Percentiles rank a stretch among this genome's conserved stretches.
phyloP scores from a whole-genome alignment of 768 basidiomycete species.

The Pholiota conissans region DNA sequence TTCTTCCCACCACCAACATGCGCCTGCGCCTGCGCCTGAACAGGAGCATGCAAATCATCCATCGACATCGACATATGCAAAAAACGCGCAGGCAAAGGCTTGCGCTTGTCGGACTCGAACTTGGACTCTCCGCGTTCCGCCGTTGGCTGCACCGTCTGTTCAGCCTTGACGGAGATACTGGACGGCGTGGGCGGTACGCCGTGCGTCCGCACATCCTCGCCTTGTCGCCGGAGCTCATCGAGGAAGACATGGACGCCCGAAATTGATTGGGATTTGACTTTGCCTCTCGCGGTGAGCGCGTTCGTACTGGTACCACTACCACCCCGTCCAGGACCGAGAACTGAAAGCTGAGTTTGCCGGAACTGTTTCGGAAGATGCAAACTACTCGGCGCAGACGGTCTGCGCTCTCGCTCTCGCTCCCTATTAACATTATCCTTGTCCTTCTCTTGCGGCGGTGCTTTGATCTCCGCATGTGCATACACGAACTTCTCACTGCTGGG shows the following conservation, averaged over 20 bases:
- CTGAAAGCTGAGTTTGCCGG: background rate
- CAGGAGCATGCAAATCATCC: background rate
- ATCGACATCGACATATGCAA: background rate
- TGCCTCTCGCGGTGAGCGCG: too few species aligned
- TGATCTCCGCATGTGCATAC: background rate
- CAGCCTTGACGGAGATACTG: too few species aligned
- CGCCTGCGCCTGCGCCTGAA: background rate
- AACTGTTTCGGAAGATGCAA: constrained; percentile 8
- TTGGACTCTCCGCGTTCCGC: too few species aligned
- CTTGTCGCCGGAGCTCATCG: background rate
- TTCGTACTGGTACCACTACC: background rate
- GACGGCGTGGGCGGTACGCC: background rate
- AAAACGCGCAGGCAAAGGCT: background rate
- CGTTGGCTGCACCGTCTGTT: too few species aligned
- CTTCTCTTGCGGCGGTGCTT: background rate
- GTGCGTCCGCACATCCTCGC: background rate
- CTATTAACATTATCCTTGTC: too few species aligned
- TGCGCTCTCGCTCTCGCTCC: constrained; percentile 13
- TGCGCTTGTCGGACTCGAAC: background rate
- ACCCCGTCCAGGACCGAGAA: background rate
- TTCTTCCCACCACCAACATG: too few species aligned
- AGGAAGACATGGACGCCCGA: background rate
- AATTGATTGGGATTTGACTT: too few species aligned
- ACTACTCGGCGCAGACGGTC: constrained; percentile 24
- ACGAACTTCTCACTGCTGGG: background rate